Percentiles rank a stretch among this genome's conserved stretches.
These are phyloP conservation scores for Corrigiola litoralis DNA, from an alignment of 179 eudicot species.

Conservation along the genomic window DNA sequence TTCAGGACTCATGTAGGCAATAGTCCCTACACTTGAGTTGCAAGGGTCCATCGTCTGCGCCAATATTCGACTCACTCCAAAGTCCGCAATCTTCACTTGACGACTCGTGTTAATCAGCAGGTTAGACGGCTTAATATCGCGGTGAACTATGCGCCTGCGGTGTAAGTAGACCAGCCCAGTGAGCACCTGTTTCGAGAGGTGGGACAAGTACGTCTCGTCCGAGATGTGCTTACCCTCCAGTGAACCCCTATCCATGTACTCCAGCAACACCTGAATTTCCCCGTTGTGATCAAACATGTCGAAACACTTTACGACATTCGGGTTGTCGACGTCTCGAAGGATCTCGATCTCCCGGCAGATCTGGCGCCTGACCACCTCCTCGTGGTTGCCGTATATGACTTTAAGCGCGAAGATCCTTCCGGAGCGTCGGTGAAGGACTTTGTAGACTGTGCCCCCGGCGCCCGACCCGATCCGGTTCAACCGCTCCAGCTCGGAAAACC, in stretches of 20 bases:
- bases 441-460: conserved; percentile 80
- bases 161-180: conserved; percentile 59
- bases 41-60: conserved; percentile 72
- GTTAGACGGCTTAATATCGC: conserved; percentile 77
- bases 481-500: conserved; percentile 51
- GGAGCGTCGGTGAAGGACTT: conserved; percentile 63
- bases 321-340: conserved; percentile 56
- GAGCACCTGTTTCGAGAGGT: conserved; percentile 46
- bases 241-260: conserved; percentile 63
- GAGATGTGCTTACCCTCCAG: conserved; percentile 43
- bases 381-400: conserved; percentile 69
- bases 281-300: conserved; percentile 58
- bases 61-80: conserved; percentile 55
- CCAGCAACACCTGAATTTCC: conserved; percentile 63
- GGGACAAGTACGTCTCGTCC: conserved; percentile 42
- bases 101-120: conserved; percentile 39
- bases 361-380: conserved; percentile 61
- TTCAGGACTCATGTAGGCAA: conserved; percentile 84
- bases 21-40: conserved; percentile 74
- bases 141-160: conserved; percentile 48
- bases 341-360: conserved; percentile 76
- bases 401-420: conserved; percentile 60
- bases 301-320: conserved; percentile 54
- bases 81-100: conserved; percentile 66
- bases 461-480: conserved; percentile 73